Conservation (phyloP, 139 green algal genomes). For the Parachlorella kessleri region DNA sequence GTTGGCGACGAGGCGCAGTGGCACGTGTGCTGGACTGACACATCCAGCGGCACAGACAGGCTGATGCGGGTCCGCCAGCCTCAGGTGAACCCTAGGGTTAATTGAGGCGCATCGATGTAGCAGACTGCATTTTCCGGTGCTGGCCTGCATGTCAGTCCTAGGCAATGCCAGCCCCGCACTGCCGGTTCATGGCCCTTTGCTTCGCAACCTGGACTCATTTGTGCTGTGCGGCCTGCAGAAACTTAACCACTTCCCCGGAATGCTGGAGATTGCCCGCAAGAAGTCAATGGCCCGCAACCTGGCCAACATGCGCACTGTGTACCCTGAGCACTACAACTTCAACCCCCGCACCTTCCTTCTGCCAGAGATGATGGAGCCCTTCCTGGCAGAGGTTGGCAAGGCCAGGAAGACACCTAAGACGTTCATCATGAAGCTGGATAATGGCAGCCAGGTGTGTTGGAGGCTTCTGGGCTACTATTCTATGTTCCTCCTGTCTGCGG, state of each 20-base stretch:
- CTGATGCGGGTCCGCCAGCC: constrained; percentile 61
- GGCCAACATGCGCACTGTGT: constrained; percentile 51
- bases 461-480: too few species aligned
- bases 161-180: too few species aligned
- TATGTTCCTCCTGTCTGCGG: too few species aligned
- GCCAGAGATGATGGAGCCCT: constrained; percentile 51
- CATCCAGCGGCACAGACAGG: constrained; percentile 66
- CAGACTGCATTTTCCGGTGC: too few species aligned
- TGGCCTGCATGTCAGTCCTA: too few species aligned
- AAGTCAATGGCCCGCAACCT: constrained; percentile 75
- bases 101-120: too few species aligned
- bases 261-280: constrained; percentile 84
- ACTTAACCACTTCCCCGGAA: constrained; percentile 90
- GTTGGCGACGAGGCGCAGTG: constrained; percentile 65
- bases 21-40: constrained; percentile 83
- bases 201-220: too few species aligned
- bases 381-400: constrained; percentile 49
- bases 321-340: constrained; percentile 64
- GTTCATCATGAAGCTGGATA: constrained; percentile 88
- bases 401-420: constrained; percentile 43
- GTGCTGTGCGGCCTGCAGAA: constrained; percentile 52
- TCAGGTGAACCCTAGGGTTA: too few species aligned
- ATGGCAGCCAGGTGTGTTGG: constrained; percentile 66
- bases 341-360: constrained; percentile 71
- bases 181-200: too few species aligned